Evolutionary conservation across 2,329 filamentous ascomycete species (phyloP), one percentile per base, ranked within the genome.

Genomic region (Colletotrichum aenigma): DNA sequence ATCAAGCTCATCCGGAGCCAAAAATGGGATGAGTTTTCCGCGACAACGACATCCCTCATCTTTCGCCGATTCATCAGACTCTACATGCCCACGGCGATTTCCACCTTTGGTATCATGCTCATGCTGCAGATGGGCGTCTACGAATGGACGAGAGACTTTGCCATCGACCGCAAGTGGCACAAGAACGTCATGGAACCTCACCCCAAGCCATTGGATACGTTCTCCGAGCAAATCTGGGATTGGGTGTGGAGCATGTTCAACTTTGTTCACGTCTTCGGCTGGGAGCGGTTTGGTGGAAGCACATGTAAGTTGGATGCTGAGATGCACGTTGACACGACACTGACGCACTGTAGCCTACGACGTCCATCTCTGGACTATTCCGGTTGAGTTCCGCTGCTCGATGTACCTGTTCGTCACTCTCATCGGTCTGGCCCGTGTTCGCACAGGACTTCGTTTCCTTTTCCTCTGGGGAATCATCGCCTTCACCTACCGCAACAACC

Each of bases 361-460:
- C 78, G 86, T 90, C 30, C 91, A 93, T 76, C 82, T 92, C 28
- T 93, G 91, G 91, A 92, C 91, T 7, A 92, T 93, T 58, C 91
- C 91, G 4, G 87, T 91, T 62, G 91, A 93, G 80, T 91, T 91
- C 79, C 86, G 89, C 75, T 90, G 88, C 80, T 91, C 89, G 4
- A 87, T 93, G 80, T 85, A 90, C 74, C 85, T 92, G 12, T 92
- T 92, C 81, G 82, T 92, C 9, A 85, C 86, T 15, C 81, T 91
- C 26, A 75, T 91, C 6, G 90, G 86, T 24, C 86, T 88, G 12
- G 88, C 88, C 7, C 84, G 88, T 30, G 80, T 91, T 36, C 85
- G 85, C 48, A 85, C 83, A 3, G 77, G 83, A 13, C 78, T 87
- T 60, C 85, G 91, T 24, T 83, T 89, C 34, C 76, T 85, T 26